Evolutionary conservation across 768 basidiomycete species (phyloP).

Genomic region (Amanita muscaria): DNA sequence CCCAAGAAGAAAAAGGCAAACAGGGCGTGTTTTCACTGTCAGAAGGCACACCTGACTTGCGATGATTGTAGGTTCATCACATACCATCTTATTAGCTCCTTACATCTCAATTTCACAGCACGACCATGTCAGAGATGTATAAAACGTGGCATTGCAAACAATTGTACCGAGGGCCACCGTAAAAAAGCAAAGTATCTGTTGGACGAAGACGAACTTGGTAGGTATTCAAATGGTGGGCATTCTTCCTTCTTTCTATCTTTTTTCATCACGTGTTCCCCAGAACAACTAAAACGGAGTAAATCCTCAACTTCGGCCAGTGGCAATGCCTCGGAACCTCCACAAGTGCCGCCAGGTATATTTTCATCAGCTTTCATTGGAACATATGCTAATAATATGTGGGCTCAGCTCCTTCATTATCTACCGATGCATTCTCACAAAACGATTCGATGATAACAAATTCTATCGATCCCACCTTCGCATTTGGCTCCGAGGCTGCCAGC

Average conservation of each 20-base stretch:
- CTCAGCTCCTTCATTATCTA: slow-evolving; percentile 21
- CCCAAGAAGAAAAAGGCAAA: slow-evolving; percentile 94
- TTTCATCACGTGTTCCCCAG: slow-evolving; percentile 35
- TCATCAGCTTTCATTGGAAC: slow-evolving; percentile 10
- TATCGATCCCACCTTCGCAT: slow-evolving; percentile 56
- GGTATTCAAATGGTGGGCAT: slow-evolving; percentile 26
- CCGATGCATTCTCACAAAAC: slow-evolving; percentile 42
- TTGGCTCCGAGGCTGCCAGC: slow-evolving; percentile 87
- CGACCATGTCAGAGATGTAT: slow-evolving; percentile 94
- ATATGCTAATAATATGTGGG: neutral
- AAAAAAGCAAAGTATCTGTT: slow-evolving; percentile 98
- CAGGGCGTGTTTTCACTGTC: slow-evolving; percentile 91
- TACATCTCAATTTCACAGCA: slow-evolving; percentile 41
- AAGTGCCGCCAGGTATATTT: slow-evolving; percentile 27
- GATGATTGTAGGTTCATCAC: slow-evolving; percentile 72
- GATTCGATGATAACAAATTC: slow-evolving; percentile 55
- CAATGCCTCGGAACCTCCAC: slow-evolving; percentile 24
- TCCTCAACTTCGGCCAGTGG: slow-evolving; percentile 17
- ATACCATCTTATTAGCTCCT: slow-evolving; percentile 12
- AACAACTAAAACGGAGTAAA: slow-evolving; percentile 42
- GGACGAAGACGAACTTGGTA: slow-evolving; percentile 89
- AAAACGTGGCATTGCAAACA: slow-evolving; percentile 83
- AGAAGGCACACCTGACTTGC: slow-evolving; percentile 97
- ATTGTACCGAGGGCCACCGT: slow-evolving; percentile 89
- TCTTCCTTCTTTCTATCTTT: slow-evolving; percentile 3